A percentile compares a stretch with the other conserved stretches of the same genome.
Conservation (phyloP, 306 rosid genomes). For the Argentina anserina region DNA sequence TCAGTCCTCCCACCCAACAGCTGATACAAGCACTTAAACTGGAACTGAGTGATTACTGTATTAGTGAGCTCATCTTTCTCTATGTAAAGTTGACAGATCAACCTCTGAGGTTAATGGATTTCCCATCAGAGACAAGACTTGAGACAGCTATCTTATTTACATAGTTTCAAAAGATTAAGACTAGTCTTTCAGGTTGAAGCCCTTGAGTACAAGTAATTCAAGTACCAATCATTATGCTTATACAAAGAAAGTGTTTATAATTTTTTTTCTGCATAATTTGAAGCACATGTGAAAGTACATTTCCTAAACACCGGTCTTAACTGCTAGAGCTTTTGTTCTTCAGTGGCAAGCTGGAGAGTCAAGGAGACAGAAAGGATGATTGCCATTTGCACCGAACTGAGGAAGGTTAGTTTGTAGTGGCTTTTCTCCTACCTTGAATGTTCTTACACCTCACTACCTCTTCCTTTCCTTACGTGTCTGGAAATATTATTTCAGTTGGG, state of each 20-base stretch:
- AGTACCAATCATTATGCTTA: conserved; percentile 8
- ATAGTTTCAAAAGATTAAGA: neutral
- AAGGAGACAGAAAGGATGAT: conserved; percentile 99
- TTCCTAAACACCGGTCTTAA: neutral
- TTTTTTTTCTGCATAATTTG: neutral
- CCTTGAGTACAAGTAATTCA: neutral
- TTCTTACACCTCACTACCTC: neutral
- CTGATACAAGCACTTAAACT: neutral
- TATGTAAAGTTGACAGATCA: neutral
- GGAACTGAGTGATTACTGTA: neutral
- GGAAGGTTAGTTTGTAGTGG: conserved; percentile 56
- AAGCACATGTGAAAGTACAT: conserved; percentile 2
- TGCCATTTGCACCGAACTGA: conserved; percentile 97
- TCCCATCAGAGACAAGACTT: conserved; percentile 1
- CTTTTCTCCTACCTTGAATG: conserved; percentile 10
- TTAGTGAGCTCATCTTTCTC: neutral
- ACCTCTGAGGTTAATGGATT: neutral
- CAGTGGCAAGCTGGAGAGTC: conserved; percentile 99
- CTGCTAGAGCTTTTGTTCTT: conserved; percentile 20
- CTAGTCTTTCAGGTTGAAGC: neutral
- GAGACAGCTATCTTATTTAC: neutral
- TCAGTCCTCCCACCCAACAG: neutral
- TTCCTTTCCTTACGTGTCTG: neutral
- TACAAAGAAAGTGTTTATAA: conserved; percentile 9
- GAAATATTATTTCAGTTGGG: conserved; percentile 60